phyloP scores from a whole-genome alignment of 495 filamentous ascomycete species.

The Amniculicola lignicola region DNA sequence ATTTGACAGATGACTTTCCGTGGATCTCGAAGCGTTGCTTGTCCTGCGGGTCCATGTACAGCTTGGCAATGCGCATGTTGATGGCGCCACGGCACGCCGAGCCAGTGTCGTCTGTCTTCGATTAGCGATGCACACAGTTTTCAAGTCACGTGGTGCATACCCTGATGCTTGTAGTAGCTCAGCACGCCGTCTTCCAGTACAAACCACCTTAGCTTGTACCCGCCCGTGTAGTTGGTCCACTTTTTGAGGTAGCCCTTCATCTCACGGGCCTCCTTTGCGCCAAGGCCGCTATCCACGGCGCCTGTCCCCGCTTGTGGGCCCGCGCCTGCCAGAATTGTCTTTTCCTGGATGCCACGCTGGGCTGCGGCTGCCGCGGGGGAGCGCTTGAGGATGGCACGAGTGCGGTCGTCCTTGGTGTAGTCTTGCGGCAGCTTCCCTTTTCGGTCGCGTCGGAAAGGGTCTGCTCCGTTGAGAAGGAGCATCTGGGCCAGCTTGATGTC shows the following conservation, averaged over 20 bases:
- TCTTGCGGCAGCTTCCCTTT: constrained; percentile 95
- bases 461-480: constrained; percentile 90
- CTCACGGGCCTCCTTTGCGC: constrained; percentile 82
- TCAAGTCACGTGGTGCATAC: constrained; percentile 39
- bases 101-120: constrained; percentile 70
- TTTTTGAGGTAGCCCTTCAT: constrained; percentile 99
- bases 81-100: constrained; percentile 95
- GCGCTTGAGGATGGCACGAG: constrained; percentile 78
- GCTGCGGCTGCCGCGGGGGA: constrained; percentile 93
- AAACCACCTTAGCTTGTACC: constrained; percentile 96
- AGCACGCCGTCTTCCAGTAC: constrained; percentile 95
- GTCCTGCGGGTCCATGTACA: constrained; percentile 94
- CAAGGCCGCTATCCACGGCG: constrained; percentile 58
- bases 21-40: constrained; percentile 97
- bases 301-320: constrained; percentile 44
- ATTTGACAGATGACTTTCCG: constrained; percentile 98
- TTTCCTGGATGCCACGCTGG: constrained; percentile 93
- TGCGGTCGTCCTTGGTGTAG: constrained; percentile 93
- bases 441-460: constrained; percentile 91
- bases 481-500: constrained; percentile 84
- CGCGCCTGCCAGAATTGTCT: constrained; percentile 77
- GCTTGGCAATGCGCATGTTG: constrained; percentile 93
- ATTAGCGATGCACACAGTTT: not conserved
- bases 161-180: constrained; percentile 98
- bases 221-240: constrained; percentile 97